phyloP scores from a whole-genome alignment of 2,329 filamentous ascomycete species.

The Trichoderma hamatum region DNA sequence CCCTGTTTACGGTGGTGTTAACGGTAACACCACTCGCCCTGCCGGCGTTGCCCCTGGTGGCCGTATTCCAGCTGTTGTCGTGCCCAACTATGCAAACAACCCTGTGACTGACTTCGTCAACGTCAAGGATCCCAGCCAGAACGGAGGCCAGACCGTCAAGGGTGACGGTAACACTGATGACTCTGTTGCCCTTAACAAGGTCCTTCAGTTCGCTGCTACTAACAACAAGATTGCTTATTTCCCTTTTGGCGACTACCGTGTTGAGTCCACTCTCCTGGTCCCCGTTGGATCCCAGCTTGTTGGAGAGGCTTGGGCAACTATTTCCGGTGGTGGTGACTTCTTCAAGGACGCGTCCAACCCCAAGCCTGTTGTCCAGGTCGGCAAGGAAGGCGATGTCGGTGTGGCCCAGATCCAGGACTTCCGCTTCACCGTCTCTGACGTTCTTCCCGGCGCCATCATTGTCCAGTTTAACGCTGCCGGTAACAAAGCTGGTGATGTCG shows the following conservation, averaged over 20 bases:
- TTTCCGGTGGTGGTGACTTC: constrained; percentile 48
- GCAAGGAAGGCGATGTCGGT: constrained; percentile 52
- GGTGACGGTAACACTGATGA: constrained; percentile 47
- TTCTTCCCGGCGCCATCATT: constrained; percentile 46
- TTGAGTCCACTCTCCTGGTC: constrained; percentile 34
- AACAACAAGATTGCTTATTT: constrained; percentile 37
- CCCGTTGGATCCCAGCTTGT: constrained; percentile 53
- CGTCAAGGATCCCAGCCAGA: constrained; percentile 44
- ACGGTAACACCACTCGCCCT: constrained; percentile 39
- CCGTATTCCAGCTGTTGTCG: constrained; percentile 41
- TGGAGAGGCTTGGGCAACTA: constrained; percentile 58
- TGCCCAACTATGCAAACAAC: constrained; percentile 45
- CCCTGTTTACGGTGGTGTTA: constrained; percentile 45
- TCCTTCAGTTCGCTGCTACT: constrained; percentile 43
- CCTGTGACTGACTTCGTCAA: constrained; percentile 38
- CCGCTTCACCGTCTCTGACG: constrained; percentile 53
- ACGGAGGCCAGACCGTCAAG: constrained; percentile 38
- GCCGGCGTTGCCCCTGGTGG: constrained; percentile 43
- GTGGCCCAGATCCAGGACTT: constrained; percentile 56
- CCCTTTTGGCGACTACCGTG: constrained; percentile 36
- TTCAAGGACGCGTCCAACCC: constrained; percentile 52
- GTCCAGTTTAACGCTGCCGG: constrained; percentile 56
- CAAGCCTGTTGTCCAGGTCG: constrained; percentile 54
- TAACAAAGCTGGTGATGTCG: constrained; percentile 50
- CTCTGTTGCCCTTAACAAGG: constrained; percentile 42